Base-by-base conservation (phyloP, 495 filamentous ascomycete genomes). In the Cetradonia linearis region DNA sequence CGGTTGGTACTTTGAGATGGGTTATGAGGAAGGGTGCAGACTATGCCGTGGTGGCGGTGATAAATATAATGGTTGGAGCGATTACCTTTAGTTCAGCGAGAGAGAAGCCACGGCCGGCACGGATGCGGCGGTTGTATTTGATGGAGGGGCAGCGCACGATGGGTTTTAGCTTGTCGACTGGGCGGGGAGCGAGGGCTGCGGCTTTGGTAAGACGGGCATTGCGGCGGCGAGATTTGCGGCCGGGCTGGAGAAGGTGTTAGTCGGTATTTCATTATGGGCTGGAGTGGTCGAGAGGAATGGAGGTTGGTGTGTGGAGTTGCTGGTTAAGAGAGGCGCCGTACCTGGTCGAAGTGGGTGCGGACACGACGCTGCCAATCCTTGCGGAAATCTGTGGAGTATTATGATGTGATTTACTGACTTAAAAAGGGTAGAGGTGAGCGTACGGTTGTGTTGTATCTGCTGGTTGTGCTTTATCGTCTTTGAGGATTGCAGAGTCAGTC, bases 281-380 rank as follows among this genome's bases (percentile, higher is more conserved):
- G 11, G 11, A 20, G n/a, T 50, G 30, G 36, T 34, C 34, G 37
- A 9, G 18, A 9, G 48, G 34, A 62, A 44, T 52, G 65, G 61
- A 62, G n/a, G 2, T 36, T 0, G 7, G 18, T 28, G 5, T 54
- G 27, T 11, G 50, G 16, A 34, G 50, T 6, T 28, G 25, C 23
- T 34, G 31, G n/a, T 36, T 3, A 67, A 55, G 46, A 73, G 71
- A 70, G 69, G 66, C 63, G 70, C 75, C 73, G 75, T 91, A 97
- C 92, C 92, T 98, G 93, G 81, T 98, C 89, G 81, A 98, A 98
- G 82, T 97, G 94, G 74, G 84, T 83, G 78, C 91, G 88, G 69
- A 98, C 93, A 79, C 93, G 91, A 77, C 88, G 87, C 78, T 96
- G 91, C 93, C 93, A 98, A 81, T 98, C 89, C 90, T 98, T 98